phyloP scores from a whole-genome alignment of 176 grass and related monocot species.

The Leersia perrieri region DNA sequence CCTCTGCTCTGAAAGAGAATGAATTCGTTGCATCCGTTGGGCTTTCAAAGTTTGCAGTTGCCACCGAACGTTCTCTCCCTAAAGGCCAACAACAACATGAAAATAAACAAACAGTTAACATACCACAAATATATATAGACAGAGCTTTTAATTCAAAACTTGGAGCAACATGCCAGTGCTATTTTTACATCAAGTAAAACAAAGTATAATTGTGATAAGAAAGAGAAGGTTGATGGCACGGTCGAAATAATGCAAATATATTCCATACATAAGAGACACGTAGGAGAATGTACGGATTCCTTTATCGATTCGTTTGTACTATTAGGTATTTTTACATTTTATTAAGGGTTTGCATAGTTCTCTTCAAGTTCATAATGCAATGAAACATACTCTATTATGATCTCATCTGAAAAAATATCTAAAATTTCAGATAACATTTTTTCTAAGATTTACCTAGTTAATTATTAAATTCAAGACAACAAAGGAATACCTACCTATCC shows the following conservation, averaged over 20 bases:
- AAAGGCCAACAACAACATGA: not conserved
- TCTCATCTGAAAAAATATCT: not conserved
- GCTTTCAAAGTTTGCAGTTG: constrained; percentile 15
- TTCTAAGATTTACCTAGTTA: not conserved
- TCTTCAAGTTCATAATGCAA: not conserved
- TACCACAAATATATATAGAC: not conserved
- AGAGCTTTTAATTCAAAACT: not conserved
- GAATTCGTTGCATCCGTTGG: constrained; percentile 29
- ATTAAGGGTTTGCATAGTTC: not conserved
- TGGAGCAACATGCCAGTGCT: not conserved
- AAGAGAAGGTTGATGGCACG: not conserved
- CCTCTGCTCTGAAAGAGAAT: constrained; percentile 36
- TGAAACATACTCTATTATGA: not conserved
- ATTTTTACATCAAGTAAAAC: not conserved
- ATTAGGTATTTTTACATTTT: not conserved
- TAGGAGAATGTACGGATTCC: not conserved
- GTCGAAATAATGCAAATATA: not conserved
- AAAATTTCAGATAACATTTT: not conserved
- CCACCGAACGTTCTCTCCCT: constrained; percentile 45
- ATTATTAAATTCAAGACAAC: not conserved
- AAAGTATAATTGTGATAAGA: not conserved
- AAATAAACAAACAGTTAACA: not conserved
- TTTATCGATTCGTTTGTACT: not conserved
- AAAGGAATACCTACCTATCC: not conserved
- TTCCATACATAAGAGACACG: not conserved